A percentile compares a stretch with the other conserved stretches of the same genome.
Conservation (phyloP, 257 asterid species). For the Plectranthus barbatus region DNA sequence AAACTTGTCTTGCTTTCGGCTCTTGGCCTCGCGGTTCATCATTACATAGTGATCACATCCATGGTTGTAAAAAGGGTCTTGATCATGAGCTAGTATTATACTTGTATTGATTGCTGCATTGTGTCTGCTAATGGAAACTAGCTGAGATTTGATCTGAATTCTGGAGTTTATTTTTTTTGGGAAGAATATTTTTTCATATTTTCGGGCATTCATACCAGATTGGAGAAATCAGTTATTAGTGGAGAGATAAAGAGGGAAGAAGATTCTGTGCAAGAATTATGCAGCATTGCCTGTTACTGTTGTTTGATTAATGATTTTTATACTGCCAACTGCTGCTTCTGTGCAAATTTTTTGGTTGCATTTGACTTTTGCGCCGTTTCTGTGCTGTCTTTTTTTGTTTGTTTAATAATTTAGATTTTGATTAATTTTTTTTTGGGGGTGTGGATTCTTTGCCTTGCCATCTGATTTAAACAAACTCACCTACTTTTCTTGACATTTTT, state of each 20-base stretch:
- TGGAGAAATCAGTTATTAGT: not conserved
- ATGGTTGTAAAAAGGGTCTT: not conserved
- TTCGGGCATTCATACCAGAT: not conserved
- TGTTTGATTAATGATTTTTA: not conserved
- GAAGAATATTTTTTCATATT: too few relatives aligned
- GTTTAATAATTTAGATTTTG: not conserved
- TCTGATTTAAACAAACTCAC: not conserved
- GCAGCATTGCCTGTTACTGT: conserved; percentile 12
- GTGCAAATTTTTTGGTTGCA: too few relatives aligned
- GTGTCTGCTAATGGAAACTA: not conserved
- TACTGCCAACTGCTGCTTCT: not conserved
- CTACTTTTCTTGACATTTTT: not conserved
- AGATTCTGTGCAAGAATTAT: conserved; percentile 16
- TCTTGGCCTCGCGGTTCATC: conserved; percentile 3
- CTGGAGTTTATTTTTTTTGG: not conserved
- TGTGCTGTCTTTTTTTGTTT: conserved; percentile 12
- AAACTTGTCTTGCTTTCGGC: conserved; percentile 28
- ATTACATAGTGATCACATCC: not conserved
- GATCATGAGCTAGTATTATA: not conserved
- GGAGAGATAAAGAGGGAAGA: not conserved
- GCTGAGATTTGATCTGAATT: not conserved
- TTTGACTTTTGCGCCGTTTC: conserved; percentile 23
- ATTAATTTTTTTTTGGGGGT: not conserved
- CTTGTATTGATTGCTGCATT: not conserved
- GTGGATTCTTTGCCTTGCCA: not conserved